These are phyloP conservation scores for Strobilomyces echinocephalus DNA, from an alignment of 768 basidiomycete species.

Conservation along the genomic window DNA sequence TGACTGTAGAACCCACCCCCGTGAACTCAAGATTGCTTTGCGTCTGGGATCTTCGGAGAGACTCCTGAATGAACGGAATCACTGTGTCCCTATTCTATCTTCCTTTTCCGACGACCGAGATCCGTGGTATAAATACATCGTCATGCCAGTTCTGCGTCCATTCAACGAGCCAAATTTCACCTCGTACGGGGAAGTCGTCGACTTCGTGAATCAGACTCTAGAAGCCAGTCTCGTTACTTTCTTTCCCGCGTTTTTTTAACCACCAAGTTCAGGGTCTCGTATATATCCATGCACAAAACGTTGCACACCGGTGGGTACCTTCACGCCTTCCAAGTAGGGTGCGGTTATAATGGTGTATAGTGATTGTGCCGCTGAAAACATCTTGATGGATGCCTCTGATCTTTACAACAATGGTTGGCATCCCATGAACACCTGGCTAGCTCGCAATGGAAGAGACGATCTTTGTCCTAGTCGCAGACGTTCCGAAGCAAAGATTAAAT, in stretches of 20 bases:
- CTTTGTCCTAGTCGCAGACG: constrained; percentile 23
- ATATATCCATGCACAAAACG: constrained; percentile 33
- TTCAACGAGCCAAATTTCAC: constrained; percentile 23
- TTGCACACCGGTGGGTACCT: constrained; percentile 32
- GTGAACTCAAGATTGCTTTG: constrained; percentile 6
- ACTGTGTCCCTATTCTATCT: constrained; percentile 21
- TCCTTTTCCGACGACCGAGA: constrained; percentile 13
- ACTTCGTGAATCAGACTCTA: constrained; percentile 27
- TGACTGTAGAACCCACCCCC: background rate
- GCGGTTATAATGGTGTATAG: constrained; percentile 4
- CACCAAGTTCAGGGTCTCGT: constrained; percentile 25
- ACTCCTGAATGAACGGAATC: constrained; percentile 12
- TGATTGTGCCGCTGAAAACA: constrained; percentile 24
- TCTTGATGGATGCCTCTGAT: constrained; percentile 26
- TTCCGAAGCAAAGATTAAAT: constrained; percentile 24
- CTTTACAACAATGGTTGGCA: constrained; percentile 29
- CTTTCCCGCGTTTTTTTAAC: background rate
- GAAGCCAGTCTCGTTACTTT: constrained; percentile 11
- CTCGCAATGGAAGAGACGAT: constrained; percentile 6
- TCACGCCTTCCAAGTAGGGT: background rate
- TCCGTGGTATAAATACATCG: constrained; percentile 16
- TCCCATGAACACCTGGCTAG: constrained; percentile 6
- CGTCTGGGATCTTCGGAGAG: background rate
- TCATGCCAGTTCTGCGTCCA: constrained; percentile 26
- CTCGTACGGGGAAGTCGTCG: constrained; percentile 22